phyloP scores from a whole-genome alignment of 345 rosid species.

The Rhizophora apiculata region DNA sequence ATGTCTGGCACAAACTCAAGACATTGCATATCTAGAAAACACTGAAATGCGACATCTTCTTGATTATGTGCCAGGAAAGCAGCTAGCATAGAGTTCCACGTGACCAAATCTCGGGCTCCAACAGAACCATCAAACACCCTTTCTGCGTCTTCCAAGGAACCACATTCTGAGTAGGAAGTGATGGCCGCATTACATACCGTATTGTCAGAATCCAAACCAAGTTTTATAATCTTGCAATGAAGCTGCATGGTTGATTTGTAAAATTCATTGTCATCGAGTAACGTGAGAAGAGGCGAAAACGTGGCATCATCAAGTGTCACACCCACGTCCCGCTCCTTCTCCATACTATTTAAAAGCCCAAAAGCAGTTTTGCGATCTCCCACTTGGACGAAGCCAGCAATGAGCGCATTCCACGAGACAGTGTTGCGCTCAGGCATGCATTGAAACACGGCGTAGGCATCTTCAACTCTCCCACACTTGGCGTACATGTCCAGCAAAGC shows the following conservation, averaged over 20 bases:
- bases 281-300: slow-evolving; percentile 69
- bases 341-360: slow-evolving; percentile 56
- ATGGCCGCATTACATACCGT: slow-evolving; percentile 62
- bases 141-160: slow-evolving; percentile 49
- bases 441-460: slow-evolving; percentile 48
- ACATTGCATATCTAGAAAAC: slow-evolving; percentile 50
- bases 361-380: slow-evolving; percentile 44
- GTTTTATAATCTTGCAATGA: slow-evolving; percentile 58
- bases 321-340: slow-evolving; percentile 29
- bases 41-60: slow-evolving; percentile 44
- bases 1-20: slow-evolving; percentile 47
- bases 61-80: slow-evolving; percentile 52
- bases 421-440: slow-evolving; percentile 48
- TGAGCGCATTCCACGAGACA: slow-evolving; percentile 70
- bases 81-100: slow-evolving; percentile 73
- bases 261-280: slow-evolving; percentile 49
- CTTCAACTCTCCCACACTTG: slow-evolving; percentile 52
- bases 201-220: slow-evolving; percentile 40
- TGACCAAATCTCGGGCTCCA: slow-evolving; percentile 47
- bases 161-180: slow-evolving; percentile 61
- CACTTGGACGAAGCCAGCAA: slow-evolving; percentile 54
- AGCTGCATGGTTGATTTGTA: slow-evolving; percentile 36
- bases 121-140: slow-evolving; percentile 50
- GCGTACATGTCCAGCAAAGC: slow-evolving; percentile 74
- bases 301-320: slow-evolving; percentile 59